Conservation (phyloP, 345 rosid species). For the Corchorus capsularis region DNA sequence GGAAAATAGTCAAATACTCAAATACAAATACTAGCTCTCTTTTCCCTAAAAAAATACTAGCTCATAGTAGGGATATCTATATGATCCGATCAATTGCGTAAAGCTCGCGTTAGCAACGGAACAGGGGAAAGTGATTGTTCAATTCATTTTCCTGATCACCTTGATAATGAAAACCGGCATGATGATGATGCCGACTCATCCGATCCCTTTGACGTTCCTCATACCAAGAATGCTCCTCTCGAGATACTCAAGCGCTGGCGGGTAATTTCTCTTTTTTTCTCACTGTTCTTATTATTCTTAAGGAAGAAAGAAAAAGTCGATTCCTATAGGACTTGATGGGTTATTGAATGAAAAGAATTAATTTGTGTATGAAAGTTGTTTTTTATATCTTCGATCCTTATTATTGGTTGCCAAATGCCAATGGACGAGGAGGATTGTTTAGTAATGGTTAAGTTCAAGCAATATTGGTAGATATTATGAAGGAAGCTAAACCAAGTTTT, state of each 20-base stretch:
- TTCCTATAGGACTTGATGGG: background rate
- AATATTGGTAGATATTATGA: conserved; percentile 65
- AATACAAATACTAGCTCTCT: no score
- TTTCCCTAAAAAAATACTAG: no score
- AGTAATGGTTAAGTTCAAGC: conserved; percentile 46
- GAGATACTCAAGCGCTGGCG: conserved; percentile 81
- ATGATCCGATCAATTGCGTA: no score
- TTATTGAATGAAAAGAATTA: background rate
- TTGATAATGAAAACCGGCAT: conserved; percentile 15
- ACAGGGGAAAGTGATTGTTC: conserved; percentile 4
- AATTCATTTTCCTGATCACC: conserved; percentile 31
- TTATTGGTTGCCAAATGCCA: background rate
- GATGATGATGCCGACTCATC: conserved; percentile 30
- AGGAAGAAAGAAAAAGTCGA: background rate
- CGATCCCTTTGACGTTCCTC: conserved; percentile 70
- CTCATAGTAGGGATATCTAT: no score
- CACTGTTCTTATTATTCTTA: background rate
- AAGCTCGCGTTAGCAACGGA: no score
- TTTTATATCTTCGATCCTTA: background rate
- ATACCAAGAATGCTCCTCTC: conserved; percentile 67
- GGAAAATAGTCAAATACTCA: no score
- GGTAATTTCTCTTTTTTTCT: conserved; percentile 41
- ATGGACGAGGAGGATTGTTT: background rate
- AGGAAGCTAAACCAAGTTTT: conserved; percentile 87
- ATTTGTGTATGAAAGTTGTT: background rate